phyloP scores from a whole-genome alignment of 2,329 filamentous ascomycete genomes.

The Aspergillus intermedius region DNA sequence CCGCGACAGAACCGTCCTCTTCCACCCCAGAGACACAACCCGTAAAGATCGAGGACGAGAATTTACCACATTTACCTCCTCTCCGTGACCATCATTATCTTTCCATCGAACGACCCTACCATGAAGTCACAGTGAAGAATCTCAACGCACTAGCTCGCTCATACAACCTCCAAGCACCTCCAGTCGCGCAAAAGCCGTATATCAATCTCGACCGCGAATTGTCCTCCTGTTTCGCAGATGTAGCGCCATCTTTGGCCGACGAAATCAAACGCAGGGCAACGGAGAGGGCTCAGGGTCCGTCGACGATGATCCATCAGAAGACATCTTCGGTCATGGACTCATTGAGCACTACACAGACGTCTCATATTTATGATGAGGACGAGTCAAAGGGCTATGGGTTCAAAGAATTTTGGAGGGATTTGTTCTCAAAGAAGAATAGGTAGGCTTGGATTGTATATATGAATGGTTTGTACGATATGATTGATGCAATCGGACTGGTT shows the following conservation, averaged over 20 bases:
- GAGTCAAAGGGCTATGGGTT: constrained; percentile 71
- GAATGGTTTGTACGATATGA: constrained; percentile 5
- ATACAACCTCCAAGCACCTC: constrained; percentile 93
- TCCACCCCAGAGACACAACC: not conserved
- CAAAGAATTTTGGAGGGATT: constrained; percentile 80
- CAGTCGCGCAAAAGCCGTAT: constrained; percentile 88
- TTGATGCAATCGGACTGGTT: not conserved
- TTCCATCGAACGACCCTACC: constrained; percentile 64
- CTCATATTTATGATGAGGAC: constrained; percentile 66
- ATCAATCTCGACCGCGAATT: constrained; percentile 78
- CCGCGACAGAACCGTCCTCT: constrained; percentile 2
- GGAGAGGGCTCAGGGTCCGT: constrained; percentile 37
- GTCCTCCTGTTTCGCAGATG: constrained; percentile 72
- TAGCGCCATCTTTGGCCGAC: constrained; percentile 67
- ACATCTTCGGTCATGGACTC: constrained; percentile 55
- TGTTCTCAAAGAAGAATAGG: constrained; percentile 47
- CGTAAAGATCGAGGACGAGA: constrained; percentile 8
- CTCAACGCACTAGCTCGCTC: constrained; percentile 75
- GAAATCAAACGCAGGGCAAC: constrained; percentile 66
- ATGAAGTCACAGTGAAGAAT: constrained; percentile 66
- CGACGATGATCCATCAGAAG: constrained; percentile 8
- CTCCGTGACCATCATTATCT: constrained; percentile 79
- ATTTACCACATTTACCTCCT: constrained; percentile 46
- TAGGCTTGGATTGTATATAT: constrained; percentile 3
- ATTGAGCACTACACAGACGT: constrained; percentile 44